These are phyloP conservation scores for Byssochlamys sp. DNA, from an alignment of 2,329 filamentous ascomycete genomes.

Conservation along the genomic window DNA sequence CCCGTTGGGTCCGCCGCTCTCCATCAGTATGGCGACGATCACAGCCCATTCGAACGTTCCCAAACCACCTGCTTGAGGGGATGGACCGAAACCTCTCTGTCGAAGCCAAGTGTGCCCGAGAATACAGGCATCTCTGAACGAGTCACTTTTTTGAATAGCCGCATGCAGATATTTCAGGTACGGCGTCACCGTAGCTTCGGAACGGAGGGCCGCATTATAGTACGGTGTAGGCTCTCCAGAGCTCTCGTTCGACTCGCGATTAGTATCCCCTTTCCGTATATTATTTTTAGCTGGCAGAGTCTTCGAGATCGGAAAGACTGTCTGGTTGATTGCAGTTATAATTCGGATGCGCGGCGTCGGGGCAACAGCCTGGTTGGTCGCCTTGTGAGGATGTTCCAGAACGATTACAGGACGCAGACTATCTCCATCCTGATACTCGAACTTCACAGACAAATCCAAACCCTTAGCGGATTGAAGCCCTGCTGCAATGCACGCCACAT, in stretches of 20 bases:
- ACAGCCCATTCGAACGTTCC: constrained; percentile 84
- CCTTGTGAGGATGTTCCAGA: constrained; percentile 27
- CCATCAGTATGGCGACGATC: constrained; percentile 69
- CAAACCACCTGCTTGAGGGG: constrained; percentile 69
- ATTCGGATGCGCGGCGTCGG: constrained; percentile 58
- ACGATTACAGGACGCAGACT: constrained; percentile 61
- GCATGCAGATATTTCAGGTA: constrained; percentile 68
- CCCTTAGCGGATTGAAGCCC: constrained; percentile 53
- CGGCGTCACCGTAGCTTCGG: constrained; percentile 61
- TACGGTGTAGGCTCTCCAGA: constrained; percentile 59
- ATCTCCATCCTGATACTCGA: constrained; percentile 62
- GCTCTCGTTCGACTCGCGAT: constrained; percentile 22
- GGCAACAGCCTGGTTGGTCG: constrained; percentile 27
- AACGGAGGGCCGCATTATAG: constrained; percentile 78
- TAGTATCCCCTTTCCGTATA: constrained; percentile 48
- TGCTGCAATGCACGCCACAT: constrained; percentile 69
- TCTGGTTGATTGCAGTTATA: constrained; percentile 61
- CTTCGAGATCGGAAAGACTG: constrained; percentile 61
- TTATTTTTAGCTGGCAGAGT: constrained; percentile 61
- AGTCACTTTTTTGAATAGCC: constrained; percentile 58
- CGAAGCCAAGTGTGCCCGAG: constrained; percentile 81
- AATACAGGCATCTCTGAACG: constrained; percentile 74
- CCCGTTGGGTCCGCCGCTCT: constrained; percentile 64
- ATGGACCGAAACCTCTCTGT: constrained; percentile 69
- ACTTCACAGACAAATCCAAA: constrained; percentile 49